Evolutionary conservation across 225 moss, liverwort and hornwort species (phyloP).

Genomic region (Pseudoscleropodium purum): DNA sequence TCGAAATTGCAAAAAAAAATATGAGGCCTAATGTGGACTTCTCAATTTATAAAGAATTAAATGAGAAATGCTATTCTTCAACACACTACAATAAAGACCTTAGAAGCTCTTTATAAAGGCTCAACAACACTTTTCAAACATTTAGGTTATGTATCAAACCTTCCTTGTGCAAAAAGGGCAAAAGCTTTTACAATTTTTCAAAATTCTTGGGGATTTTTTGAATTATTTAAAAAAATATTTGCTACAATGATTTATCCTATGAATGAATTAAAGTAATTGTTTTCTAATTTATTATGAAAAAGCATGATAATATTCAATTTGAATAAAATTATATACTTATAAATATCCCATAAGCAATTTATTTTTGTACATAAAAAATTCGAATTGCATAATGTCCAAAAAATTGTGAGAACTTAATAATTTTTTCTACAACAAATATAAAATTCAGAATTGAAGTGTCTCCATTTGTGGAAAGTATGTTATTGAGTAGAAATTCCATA

Average conservation of each 20-base stretch:
- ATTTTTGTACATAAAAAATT: neutral
- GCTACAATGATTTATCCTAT: neutral
- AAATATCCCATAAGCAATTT: rapidly evolving
- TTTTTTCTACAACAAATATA: neutral
- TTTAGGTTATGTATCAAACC: neutral
- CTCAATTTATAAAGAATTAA: neutral
- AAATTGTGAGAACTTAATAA: neutral
- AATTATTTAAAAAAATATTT: neutral
- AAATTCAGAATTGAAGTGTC: neutral
- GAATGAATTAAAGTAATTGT: neutral
- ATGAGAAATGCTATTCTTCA: neutral
- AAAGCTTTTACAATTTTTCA: neutral
- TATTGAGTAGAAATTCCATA: neutral
- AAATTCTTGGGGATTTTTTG: too few species aligned
- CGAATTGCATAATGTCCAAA: neutral
- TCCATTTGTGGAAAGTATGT: neutral
- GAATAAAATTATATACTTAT: neutral
- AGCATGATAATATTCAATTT: neutral
- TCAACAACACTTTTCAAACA: neutral
- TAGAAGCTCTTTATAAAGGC: neutral
- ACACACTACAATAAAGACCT: neutral
- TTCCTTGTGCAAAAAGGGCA: neutral
- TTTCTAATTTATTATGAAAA: neutral
- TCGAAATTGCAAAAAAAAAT: neutral
- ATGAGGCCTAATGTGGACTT: neutral